Evolutionary conservation across 345 rosid genomes (phyloP).

Genomic region (Corymbia maculata): DNA sequence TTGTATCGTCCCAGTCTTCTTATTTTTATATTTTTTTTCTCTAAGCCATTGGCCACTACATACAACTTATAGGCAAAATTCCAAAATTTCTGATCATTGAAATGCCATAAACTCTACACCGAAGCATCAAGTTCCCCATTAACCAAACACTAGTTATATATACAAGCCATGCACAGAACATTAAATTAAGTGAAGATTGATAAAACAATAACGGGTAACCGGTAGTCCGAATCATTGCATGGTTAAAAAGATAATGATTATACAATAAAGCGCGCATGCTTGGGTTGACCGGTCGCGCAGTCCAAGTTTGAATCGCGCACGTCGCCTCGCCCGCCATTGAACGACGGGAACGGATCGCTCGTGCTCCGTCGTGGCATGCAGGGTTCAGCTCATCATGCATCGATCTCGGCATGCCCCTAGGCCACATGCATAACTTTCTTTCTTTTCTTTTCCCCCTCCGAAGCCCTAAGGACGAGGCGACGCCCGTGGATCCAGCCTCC

Average conservation of each 20-base stretch:
- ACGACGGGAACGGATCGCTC: background rate
- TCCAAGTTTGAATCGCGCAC: background rate
- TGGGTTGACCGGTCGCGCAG: background rate
- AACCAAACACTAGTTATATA: background rate
- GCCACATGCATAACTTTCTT: background rate
- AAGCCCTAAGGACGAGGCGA: background rate
- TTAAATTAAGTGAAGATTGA: background rate
- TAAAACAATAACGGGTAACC: background rate
- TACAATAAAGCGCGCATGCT: background rate
- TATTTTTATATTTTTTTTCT: background rate
- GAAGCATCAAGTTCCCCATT: background rate
- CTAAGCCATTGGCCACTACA: background rate
- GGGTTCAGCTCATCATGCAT: background rate
- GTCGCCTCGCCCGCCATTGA: background rate
- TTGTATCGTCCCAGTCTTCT: background rate
- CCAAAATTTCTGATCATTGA: background rate
- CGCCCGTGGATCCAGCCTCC: background rate
- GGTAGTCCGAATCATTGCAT: background rate
- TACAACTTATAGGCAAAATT: background rate
- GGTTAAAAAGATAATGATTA: background rate
- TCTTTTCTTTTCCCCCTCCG: background rate
- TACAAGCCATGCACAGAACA: background rate
- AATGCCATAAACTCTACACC: background rate
- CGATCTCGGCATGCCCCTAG: background rate
- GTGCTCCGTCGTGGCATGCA: background rate